phyloP scores from a whole-genome alignment of 352 stramenopile genomes.

The Phytophthora rubi region DNA sequence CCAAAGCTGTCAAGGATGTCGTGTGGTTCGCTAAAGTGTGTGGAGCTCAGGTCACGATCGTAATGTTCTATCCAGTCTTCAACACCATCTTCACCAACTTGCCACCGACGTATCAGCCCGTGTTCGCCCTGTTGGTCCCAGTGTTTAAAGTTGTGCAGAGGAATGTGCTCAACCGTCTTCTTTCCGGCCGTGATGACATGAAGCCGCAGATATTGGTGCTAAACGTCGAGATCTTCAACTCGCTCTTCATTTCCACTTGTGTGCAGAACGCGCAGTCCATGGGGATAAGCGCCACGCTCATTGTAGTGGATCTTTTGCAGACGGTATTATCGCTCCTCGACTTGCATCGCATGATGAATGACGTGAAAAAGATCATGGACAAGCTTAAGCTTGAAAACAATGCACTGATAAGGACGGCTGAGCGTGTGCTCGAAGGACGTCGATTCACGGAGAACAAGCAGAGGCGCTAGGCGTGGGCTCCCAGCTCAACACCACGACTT shows the following conservation, averaged over 20 bases:
- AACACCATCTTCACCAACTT: conserved; percentile 21
- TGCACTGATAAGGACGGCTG: conserved; percentile 9
- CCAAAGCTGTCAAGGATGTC: conserved; percentile 19
- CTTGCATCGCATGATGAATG: conserved; percentile 23
- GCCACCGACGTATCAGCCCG: conserved; percentile 26
- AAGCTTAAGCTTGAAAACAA: conserved; percentile 18
- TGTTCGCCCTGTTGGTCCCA: conserved; percentile 45
- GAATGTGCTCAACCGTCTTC: conserved; percentile 35
- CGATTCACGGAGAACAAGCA: background rate
- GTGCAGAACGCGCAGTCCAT: conserved; percentile 29
- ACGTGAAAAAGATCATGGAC: conserved; percentile 7
- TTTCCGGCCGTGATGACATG: conserved; percentile 18
- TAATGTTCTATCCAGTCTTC: conserved; percentile 21
- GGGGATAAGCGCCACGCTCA: conserved; percentile 25
- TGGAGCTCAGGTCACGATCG: conserved; percentile 14
- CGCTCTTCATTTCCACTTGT: conserved; percentile 34
- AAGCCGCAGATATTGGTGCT: conserved; percentile 35
- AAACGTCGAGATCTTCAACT: conserved; percentile 38
- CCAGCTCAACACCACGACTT: background rate
- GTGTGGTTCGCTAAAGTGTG: conserved; percentile 20
- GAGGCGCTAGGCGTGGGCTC: background rate
- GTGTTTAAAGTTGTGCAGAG: conserved; percentile 48
- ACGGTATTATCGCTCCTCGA: conserved; percentile 21
- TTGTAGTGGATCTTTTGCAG: conserved; percentile 26
- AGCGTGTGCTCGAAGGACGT: background rate